These are phyloP conservation scores for Trichoderma sp. DNA, from an alignment of 2,329 filamentous ascomycete genomes.

Conservation along the genomic window DNA sequence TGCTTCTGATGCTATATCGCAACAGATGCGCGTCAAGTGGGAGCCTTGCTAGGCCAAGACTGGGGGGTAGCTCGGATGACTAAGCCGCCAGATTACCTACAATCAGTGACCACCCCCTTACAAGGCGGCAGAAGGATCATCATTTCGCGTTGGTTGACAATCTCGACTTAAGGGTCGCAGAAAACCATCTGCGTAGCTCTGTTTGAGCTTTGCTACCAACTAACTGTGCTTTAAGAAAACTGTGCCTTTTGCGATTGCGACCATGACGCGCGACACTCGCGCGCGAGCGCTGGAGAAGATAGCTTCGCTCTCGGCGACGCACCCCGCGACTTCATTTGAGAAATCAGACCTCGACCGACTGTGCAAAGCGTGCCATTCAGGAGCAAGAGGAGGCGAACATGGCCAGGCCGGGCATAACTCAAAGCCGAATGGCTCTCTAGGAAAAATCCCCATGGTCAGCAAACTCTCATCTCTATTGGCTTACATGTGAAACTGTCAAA, in stretches of 20 bases:
- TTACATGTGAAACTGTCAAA: neutral
- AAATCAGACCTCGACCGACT: constrained; percentile 62
- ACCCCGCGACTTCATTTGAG: constrained; percentile 53
- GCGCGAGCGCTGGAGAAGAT: constrained; percentile 64
- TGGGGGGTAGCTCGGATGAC: constrained; percentile 40
- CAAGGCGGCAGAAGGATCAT: neutral
- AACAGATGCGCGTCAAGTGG: constrained; percentile 44
- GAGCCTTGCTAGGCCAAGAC: constrained; percentile 45
- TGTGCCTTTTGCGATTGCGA: constrained; percentile 5
- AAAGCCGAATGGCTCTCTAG: constrained; percentile 42
- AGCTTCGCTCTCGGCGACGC: constrained; percentile 58
- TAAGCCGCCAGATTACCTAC: constrained; percentile 30
- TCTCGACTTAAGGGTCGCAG: constrained; percentile 1
- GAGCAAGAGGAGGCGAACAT: constrained; percentile 42
- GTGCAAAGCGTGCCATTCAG: constrained; percentile 55
- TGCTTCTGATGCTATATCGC: constrained; percentile 28
- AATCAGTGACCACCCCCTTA: constrained; percentile 17
- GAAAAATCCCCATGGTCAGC: constrained; percentile 60
- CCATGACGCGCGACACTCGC: constrained; percentile 56
- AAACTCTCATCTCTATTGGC: neutral
- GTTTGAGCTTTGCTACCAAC: neutral
- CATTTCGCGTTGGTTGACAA: constrained; percentile 1
- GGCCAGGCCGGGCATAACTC: constrained; percentile 47
- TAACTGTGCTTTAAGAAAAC: neutral
- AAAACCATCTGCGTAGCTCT: neutral